These are phyloP conservation scores for Clitopilus passeckerianus DNA, from an alignment of 768 basidiomycete species.

Conservation along the genomic window DNA sequence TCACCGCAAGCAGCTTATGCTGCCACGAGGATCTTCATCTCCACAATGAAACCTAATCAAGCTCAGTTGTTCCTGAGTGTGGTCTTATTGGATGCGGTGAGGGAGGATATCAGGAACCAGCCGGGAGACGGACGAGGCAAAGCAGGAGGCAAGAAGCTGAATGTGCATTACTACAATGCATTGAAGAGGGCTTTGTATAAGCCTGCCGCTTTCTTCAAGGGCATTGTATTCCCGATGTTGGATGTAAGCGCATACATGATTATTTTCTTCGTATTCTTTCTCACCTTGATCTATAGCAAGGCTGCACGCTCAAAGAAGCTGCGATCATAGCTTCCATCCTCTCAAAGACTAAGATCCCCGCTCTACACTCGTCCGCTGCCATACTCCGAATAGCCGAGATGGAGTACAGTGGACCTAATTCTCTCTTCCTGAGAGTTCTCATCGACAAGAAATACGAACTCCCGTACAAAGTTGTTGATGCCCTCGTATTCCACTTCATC, in stretches of 20 bases:
- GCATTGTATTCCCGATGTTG: conserved; percentile 91
- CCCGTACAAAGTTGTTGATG: conserved; percentile 97
- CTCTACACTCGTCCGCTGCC: conserved; percentile 96
- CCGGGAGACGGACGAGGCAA: neutral
- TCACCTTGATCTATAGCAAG: conserved; percentile 30
- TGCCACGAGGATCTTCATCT: conserved; percentile 93
- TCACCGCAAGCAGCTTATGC: conserved; percentile 92
- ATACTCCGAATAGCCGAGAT: conserved; percentile 90
- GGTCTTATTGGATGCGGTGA: conserved; percentile 83
- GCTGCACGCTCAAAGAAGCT: conserved; percentile 91
- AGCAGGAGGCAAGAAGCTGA: conserved; percentile 57
- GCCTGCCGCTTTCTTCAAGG: conserved; percentile 98
- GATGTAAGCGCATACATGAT: conserved; percentile 64
- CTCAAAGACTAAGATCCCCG: conserved; percentile 86
- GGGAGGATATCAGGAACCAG: conserved; percentile 82
- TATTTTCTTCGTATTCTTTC: neutral
- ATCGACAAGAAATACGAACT: conserved; percentile 98
- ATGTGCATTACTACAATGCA: conserved; percentile 92
- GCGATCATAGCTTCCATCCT: conserved; percentile 91
- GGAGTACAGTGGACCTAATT: conserved; percentile 96
- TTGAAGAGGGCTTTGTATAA: conserved; percentile 91
- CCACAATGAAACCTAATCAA: conserved; percentile 94
- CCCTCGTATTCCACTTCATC: conserved; percentile 97
- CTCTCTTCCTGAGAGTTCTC: conserved; percentile 93
- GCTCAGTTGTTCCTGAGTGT: conserved; percentile 90